Evolutionary conservation across 2,329 filamentous ascomycete species (phyloP).

Genomic region (Pseudogymnoascus sp.): DNA sequence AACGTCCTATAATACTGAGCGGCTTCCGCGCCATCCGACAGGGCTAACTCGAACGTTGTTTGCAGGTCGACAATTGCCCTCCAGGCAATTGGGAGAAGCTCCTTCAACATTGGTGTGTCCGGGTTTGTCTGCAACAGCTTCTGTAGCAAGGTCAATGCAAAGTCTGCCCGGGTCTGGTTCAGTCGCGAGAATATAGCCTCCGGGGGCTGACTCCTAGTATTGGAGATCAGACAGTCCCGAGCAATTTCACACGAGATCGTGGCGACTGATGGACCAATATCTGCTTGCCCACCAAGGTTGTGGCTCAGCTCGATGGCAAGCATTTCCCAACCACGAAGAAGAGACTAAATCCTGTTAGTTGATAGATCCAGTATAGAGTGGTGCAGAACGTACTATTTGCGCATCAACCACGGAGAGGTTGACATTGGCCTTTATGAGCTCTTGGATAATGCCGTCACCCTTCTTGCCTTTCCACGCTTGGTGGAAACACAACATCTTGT

Average conservation of each 20-base stretch:
- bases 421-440: constrained; percentile 78
- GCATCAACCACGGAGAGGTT: constrained; percentile 90
- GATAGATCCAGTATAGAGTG: not conserved
- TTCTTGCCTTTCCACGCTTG: constrained; percentile 63
- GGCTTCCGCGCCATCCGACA: constrained; percentile 39
- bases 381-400: constrained; percentile 57
- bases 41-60: constrained; percentile 49
- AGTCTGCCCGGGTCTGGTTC: constrained; percentile 65
- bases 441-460: constrained; percentile 66
- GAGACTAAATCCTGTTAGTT: constrained; percentile 42
- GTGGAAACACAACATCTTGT: constrained; percentile 68
- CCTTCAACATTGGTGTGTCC: constrained; percentile 39
- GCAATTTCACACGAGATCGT: constrained; percentile 44
- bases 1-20: constrained; percentile 72
- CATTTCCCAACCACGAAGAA: constrained; percentile 85
- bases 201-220: constrained; percentile 61
- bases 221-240: constrained; percentile 68
- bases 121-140: constrained; percentile 55
- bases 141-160: constrained; percentile 76
- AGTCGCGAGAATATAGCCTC: constrained; percentile 76
- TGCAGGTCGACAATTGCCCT: constrained; percentile 45
- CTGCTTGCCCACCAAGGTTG: constrained; percentile 37
- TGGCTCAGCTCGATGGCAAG: constrained; percentile 75
- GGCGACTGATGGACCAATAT: constrained; percentile 42
- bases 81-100: constrained; percentile 51